Evolutionary conservation across 176 grass and related monocot species (phyloP), one percentile per base, ranked within the genome.

Genomic region (Echinochloa phyllopogon): DNA sequence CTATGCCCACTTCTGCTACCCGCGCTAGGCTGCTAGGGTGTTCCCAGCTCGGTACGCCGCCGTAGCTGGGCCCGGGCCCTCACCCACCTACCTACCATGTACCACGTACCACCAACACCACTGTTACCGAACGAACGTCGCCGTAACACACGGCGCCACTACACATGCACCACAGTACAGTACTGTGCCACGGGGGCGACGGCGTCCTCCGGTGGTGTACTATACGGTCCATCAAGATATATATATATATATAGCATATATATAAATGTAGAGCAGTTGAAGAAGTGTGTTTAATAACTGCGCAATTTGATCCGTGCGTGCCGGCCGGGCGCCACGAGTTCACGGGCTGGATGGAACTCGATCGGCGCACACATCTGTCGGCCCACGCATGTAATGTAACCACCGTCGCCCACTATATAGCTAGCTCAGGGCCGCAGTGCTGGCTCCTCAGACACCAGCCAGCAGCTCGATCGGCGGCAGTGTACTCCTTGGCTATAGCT

Each of bases 211-310:
- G 44, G 1, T 11, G 2, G 2, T 6, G 59, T 25, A 4, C 0
- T 0, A 6, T 63, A 33, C 60, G 60, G 33, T 63, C 60, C 33
- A 27, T 27, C 27, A 64, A 64, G 27, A 33, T 33, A 64, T 36
- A 29, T 11, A 15, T 25, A 63, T 27, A 36, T 15, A 27, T 36
- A 63, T 6, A 15, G 3, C 17, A 24, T 33, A 33, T 33, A 33
- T 33, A 33, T 5, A 62, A 27, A 15, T 0, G 10, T 23, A 62
- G 10, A 60, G 60, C 25, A 18, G 65, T 81, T 53, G 48, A 81
- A 56, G 63, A 33, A 33, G 29, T 33, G 29, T 81, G 78, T 68
- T 66, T 55, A 69, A 68, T 81, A 81, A 81, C 77, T 69, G 36
- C 17, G 21, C 61, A 67, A 81, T 27, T 81, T 43, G 64, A 41